These are phyloP conservation scores for Malassezia psittaci DNA, from an alignment of 1,284 basidiomycete genomes.

Conservation along the genomic window DNA sequence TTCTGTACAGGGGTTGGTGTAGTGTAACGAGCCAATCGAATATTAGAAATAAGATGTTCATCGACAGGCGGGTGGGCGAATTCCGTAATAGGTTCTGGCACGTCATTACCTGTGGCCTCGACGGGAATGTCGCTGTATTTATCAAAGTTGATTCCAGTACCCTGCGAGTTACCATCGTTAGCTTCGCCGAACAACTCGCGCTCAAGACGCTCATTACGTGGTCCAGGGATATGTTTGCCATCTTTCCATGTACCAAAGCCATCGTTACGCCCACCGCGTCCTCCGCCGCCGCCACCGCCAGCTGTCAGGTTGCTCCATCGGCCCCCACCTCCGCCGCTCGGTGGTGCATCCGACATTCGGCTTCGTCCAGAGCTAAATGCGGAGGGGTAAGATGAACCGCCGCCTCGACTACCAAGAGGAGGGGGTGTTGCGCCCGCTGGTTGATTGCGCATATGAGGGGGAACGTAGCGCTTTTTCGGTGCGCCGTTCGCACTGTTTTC, in stretches of 20 bases:
- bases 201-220: conserved; percentile 74
- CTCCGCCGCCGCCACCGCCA: conserved; percentile 18
- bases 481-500: neutral
- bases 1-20: conserved; percentile 98
- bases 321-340: conserved; percentile 27
- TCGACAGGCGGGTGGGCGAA: conserved; percentile 87
- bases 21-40: conserved; percentile 78
- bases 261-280: conserved; percentile 41
- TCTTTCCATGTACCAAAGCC: conserved; percentile 73
- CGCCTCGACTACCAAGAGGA: conserved; percentile 3
- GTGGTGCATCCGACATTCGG: conserved; percentile 22
- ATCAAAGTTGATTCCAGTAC: conserved; percentile 99
- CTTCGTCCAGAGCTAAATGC: conserved; percentile 31
- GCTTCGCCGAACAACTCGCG: conserved; percentile 90
- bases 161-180: conserved; percentile 61
- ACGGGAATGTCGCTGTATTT: conserved; percentile 99
- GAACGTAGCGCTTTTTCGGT: conserved; percentile 18
- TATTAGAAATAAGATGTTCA: conserved; percentile 87
- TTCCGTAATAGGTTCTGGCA: conserved; percentile 78
- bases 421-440: conserved; percentile 9
- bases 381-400: conserved; percentile 18
- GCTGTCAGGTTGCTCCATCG: conserved; percentile 18
- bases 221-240: conserved; percentile 70
- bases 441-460: conserved; percentile 16
- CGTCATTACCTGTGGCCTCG: conserved; percentile 88